These are phyloP conservation scores for Coniochaeta pulveracea DNA, from an alignment of 2,329 filamentous ascomycete species.

Conservation along the genomic window DNA sequence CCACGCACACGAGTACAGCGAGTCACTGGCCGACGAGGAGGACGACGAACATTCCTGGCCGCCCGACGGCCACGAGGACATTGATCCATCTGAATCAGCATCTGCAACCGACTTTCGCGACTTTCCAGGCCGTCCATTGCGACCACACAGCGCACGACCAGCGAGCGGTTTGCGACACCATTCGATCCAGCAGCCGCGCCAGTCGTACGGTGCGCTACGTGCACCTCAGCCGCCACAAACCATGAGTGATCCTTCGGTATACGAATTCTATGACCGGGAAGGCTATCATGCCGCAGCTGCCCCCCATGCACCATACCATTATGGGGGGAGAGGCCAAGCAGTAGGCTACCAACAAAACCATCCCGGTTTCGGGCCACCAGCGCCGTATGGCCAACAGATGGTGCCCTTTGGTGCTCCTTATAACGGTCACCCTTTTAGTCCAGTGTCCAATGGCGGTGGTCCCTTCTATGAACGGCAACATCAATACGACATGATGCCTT, in stretches of 20 bases:
- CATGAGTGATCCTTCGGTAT: slow-evolving; percentile 52
- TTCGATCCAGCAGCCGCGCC: slow-evolving; percentile 23
- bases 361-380: slow-evolving; percentile 29
- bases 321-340: slow-evolving; percentile 15
- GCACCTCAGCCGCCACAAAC: slow-evolving; percentile 33
- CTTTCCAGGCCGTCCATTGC: slow-evolving; percentile 15
- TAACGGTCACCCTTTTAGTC: slow-evolving; percentile 31
- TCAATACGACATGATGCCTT: slow-evolving; percentile 40
- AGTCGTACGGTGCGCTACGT: slow-evolving; percentile 12
- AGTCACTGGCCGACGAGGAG: slow-evolving; percentile 23
- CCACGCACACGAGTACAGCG: slow-evolving; percentile 18
- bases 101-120: slow-evolving; percentile 28
- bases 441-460: slow-evolving; percentile 25
- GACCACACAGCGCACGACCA: slow-evolving; percentile 21
- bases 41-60: slow-evolving; percentile 22
- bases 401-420: slow-evolving; percentile 30
- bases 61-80: slow-evolving; percentile 34
- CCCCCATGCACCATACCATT: slow-evolving; percentile 15
- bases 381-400: slow-evolving; percentile 29
- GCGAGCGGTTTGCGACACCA: slow-evolving; percentile 26
- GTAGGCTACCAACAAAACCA: slow-evolving; percentile 35
- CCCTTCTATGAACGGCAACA: slow-evolving; percentile 29
- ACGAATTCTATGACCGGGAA: slow-evolving; percentile 19
- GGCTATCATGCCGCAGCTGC: slow-evolving; percentile 20
- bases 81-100: slow-evolving; percentile 49